Evolutionary conservation across 768 basidiomycete species (phyloP).

Genomic region (Mycena venus): DNA sequence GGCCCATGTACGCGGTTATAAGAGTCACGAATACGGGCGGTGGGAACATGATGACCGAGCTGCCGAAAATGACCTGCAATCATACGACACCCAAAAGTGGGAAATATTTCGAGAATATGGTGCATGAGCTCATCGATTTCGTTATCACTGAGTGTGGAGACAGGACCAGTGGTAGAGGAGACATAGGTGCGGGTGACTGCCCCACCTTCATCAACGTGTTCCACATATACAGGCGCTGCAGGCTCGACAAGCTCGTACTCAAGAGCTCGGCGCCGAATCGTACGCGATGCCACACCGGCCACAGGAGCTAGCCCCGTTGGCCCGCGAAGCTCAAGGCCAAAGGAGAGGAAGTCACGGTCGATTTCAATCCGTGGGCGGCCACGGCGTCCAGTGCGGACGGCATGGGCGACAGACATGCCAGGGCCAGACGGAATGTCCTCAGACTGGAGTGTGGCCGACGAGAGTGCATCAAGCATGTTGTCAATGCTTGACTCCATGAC

Average conservation of each 20-base stretch:
- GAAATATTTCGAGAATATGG: constrained; percentile 49
- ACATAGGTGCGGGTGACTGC: constrained; percentile 12
- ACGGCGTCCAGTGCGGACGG: constrained; percentile 24
- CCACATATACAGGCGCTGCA: constrained; percentile 37
- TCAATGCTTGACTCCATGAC: constrained; percentile 20
- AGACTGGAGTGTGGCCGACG: constrained; percentile 8
- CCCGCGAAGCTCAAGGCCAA: constrained; percentile 36
- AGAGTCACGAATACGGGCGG: constrained; percentile 5
- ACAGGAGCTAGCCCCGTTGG: constrained; percentile 35
- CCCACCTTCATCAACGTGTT: constrained; percentile 20
- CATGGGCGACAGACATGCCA: neutral
- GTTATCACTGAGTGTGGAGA: constrained; percentile 36
- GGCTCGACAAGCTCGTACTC: too few species aligned
- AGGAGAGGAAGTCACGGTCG: too few species aligned
- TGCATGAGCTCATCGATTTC: constrained; percentile 47
- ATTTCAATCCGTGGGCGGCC: too few species aligned
- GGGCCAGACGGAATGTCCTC: constrained; percentile 21
- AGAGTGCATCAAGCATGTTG: constrained; percentile 28
- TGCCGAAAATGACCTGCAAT: constrained; percentile 42
- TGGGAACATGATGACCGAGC: constrained; percentile 38
- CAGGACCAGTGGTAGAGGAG: constrained; percentile 26
- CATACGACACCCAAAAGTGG: constrained; percentile 42
- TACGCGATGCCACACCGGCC: constrained; percentile 34
- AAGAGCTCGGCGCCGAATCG: constrained; percentile 41
- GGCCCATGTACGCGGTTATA: constrained; percentile 32